Conservation (phyloP, 805 yeast genomes). For the Ogataea philodendri region DNA sequence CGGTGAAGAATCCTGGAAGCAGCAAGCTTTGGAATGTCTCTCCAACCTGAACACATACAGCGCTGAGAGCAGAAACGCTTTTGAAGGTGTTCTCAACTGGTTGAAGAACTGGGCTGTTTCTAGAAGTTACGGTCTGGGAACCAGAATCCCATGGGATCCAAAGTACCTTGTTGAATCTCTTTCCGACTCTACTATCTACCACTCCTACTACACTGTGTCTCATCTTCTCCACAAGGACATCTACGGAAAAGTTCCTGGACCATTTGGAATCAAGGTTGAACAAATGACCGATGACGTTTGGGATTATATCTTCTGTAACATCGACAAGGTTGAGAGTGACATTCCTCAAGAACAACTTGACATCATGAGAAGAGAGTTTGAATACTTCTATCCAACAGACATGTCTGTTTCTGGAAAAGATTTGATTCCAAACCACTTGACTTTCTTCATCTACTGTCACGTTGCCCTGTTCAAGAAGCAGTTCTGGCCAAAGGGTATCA, state of each 20-base stretch:
- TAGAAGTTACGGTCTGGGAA: conserved; percentile 94
- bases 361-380: conserved; percentile 86
- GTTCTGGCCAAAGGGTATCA: conserved; percentile 91
- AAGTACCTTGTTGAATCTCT: conserved; percentile 89
- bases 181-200: conserved; percentile 94
- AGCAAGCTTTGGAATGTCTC: conserved; percentile 76
- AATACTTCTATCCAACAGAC: conserved; percentile 94
- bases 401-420: conserved; percentile 93
- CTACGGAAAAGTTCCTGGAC: conserved; percentile 75
- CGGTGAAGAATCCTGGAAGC: conserved; percentile 91
- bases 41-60: conserved; percentile 72
- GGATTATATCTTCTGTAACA: conserved; percentile 81
- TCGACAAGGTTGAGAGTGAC: conserved; percentile 52
- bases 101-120: conserved; percentile 97
- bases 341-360: conserved; percentile 68
- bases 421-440: conserved; percentile 93
- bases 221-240: conserved; percentile 84
- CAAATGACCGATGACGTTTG: conserved; percentile 91
- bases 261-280: conserved; percentile 70
- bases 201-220: conserved; percentile 88
- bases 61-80: conserved; percentile 83
- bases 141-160: conserved; percentile 95
- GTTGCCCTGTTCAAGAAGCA: conserved; percentile 88
- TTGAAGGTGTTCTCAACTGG: conserved; percentile 94
- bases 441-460: conserved; percentile 91